Evolutionary conservation across 2,329 filamentous ascomycete genomes (phyloP).

Genomic region (Apiospora pterosperma): DNA sequence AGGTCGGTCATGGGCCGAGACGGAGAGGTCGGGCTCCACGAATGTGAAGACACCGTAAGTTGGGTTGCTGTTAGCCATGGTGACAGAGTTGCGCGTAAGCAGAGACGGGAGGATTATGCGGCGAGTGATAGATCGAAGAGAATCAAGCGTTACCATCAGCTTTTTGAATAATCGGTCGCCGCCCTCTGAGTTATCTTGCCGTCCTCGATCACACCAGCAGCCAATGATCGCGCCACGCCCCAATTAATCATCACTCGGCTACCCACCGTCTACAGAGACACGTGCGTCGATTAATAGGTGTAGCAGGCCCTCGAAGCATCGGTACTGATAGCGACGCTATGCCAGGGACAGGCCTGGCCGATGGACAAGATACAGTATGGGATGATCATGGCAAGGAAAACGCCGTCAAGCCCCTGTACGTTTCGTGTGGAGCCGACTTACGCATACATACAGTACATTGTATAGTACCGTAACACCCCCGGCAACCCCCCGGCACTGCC

Average conservation of each 20-base stretch:
- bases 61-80: background rate
- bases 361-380: background rate
- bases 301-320: background rate
- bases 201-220: background rate
- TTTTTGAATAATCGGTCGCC: background rate
- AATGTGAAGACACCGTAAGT: background rate
- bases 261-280: background rate
- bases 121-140: background rate
- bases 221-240: background rate
- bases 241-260: no score
- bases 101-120: background rate
- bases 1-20: background rate
- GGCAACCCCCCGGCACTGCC: background rate
- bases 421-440: background rate
- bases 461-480: background rate
- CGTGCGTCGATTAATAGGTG: background rate
- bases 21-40: conserved; percentile 2
- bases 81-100: background rate
- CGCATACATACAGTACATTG: background rate
- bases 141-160: background rate
- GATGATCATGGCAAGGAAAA: background rate
- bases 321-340: background rate
- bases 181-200: background rate
- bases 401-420: background rate
- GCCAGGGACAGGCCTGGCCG: background rate